These are phyloP conservation scores for Cladophialophora carrionii DNA, from an alignment of 2,329 filamentous ascomycete genomes.

Conservation along the genomic window DNA sequence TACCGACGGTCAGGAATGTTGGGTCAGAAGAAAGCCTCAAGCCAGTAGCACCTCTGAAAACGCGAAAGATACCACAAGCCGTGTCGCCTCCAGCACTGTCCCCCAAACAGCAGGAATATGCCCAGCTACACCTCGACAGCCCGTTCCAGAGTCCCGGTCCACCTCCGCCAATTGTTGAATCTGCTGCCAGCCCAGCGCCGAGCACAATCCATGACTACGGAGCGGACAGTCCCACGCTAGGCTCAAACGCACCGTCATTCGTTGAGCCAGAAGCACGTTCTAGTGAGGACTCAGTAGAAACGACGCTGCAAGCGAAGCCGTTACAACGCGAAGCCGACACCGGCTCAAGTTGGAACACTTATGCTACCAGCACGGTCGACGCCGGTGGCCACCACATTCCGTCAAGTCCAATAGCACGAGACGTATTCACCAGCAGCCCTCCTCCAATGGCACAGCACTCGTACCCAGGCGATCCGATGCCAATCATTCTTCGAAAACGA, in stretches of 20 bases:
- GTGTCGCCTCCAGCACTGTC: conserved; percentile 30
- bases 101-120: conserved; percentile 15
- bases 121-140: conserved; percentile 24
- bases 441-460: conserved; percentile 41
- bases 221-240: conserved; percentile 32
- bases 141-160: conserved; percentile 33
- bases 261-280: conserved; percentile 19
- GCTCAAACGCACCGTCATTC: conserved; percentile 20
- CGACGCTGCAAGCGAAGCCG: conserved; percentile 24
- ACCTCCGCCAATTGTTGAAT: conserved; percentile 12
- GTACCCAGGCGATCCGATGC: conserved; percentile 38
- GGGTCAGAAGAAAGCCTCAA: conserved; percentile 46
- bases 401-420: conserved; percentile 44
- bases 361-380: conserved; percentile 57
- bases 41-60: conserved; percentile 50
- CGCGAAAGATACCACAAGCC: conserved; percentile 43
- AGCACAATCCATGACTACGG: conserved; percentile 23
- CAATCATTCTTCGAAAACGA: conserved; percentile 49
- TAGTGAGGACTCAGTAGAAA: conserved; percentile 28
- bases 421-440: conserved; percentile 47
- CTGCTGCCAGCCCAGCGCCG: conserved; percentile 22
- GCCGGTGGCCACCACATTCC: conserved; percentile 26
- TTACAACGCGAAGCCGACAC: conserved; percentile 30
- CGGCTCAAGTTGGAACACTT: conserved; percentile 66
- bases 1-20: conserved; percentile 35